Evolutionary conservation across 495 filamentous ascomycete genomes (phyloP), one percentile per base, ranked within the genome.

Genomic region (Hypoxylon trugodes): DNA sequence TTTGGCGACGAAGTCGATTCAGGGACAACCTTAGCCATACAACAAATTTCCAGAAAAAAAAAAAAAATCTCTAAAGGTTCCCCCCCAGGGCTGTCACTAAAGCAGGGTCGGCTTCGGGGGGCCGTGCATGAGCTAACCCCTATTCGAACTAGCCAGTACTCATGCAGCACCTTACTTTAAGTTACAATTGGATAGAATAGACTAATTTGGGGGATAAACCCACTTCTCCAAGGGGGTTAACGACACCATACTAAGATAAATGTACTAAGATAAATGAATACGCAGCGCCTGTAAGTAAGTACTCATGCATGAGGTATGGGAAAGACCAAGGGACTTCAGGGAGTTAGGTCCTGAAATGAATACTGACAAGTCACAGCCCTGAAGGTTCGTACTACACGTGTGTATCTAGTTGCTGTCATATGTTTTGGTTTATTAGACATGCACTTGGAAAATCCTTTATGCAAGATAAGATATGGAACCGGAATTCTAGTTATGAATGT

Each of bases 31-130:
- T n/a, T n/a, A n/a, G n/a, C n/a, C 51, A 61, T 61, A 51, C 57
- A 53, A 38, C 64, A 61, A 66, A 66, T 57, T 66, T 66, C 64
- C 64, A 66, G 41, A 66, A 66, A 59, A 58, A 52, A 64, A 57
- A 43, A 55, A 56, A 55, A 55, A 62, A 49, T 46, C 15, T 42
- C 38, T 25, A 35, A 60, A 49, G n/a, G 32, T 26, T 41, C 45
- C 21, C 24, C 42, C 47, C 33, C 46, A 57, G 52, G 41, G 47
- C 22, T 15, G 36, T 35, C 46, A 66, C 37, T 30, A 35, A n/a
- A n/a, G 18, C 35, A 47, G 64, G 64, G 58, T 58, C 64, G 58
- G 57, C 47, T 61, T 52, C 26, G 30, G 45, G 51, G 53, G 64
- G 52, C 47, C 57, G 57, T 67, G 64, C 49, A 58, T 58, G 53